phyloP scores from a whole-genome alignment of 441 rosid genomes.

The Hypseocharis bilobata region DNA sequence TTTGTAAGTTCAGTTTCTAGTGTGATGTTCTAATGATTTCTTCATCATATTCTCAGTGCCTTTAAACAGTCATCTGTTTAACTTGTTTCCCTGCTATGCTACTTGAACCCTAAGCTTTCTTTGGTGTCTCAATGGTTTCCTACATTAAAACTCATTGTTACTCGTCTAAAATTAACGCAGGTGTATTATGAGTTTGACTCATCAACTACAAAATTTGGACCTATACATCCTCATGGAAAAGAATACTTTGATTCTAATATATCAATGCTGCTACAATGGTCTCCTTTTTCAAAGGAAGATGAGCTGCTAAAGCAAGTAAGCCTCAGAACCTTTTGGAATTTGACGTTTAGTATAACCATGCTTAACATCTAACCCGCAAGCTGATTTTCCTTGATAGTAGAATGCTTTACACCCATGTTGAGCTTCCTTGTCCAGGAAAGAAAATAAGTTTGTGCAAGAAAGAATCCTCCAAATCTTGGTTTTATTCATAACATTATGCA shows the following conservation, averaged over 20 bases:
- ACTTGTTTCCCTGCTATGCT: not conserved
- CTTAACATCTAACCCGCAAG: not conserved
- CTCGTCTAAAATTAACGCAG: not conserved
- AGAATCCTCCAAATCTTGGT: too few relatives aligned
- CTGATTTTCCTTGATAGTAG: not conserved
- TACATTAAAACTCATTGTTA: not conserved
- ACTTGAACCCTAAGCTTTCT: not conserved
- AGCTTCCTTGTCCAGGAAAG: too few relatives aligned
- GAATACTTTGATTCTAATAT: slow-evolving; percentile 14
- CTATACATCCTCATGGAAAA: slow-evolving; percentile 5
- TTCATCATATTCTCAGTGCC: not conserved
- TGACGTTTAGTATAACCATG: not conserved
- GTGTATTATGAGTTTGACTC: slow-evolving; percentile 15
- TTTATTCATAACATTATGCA: too few relatives aligned
- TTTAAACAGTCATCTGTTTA: too few relatives aligned
- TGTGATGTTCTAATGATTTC: too few relatives aligned
- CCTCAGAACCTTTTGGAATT: not conserved
- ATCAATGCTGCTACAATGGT: slow-evolving; percentile 25
- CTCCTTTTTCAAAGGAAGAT: slow-evolving; percentile 23
- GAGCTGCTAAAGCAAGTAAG: slow-evolving; percentile 29
- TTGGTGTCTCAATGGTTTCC: not conserved
- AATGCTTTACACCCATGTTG: not conserved
- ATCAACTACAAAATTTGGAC: slow-evolving; percentile 9
- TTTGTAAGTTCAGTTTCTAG: not conserved
- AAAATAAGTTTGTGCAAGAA: too few relatives aligned